Evolutionary conservation across 2,329 filamentous ascomycete genomes (phyloP), one percentile per base, ranked within the genome.

Genomic region (Calonectria leucothoes): DNA sequence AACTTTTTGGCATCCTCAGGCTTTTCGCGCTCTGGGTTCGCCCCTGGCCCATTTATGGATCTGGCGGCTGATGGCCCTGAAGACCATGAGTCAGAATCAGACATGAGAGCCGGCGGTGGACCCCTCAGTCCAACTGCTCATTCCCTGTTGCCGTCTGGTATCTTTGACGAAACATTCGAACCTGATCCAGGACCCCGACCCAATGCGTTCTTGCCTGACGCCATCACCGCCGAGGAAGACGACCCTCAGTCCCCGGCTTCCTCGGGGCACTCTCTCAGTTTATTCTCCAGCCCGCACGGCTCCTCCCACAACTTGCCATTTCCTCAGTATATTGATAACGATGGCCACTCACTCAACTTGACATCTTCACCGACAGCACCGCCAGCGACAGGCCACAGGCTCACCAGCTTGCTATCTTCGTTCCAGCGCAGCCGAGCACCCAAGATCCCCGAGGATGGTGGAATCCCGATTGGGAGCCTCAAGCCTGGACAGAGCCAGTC

Each of bases 101-200:
- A 93, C 23, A 84, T 93, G 6, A 90, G 91, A 71, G 88, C 88
- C 4, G 89, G 88, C 23, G 92, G 91, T 33, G 94, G 93, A 2
- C 93, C 93, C 1, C 90, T 96, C 82, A 96, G 94, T 78, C 94
- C 94, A 2, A 94, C 93, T 5, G 94, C 94, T 2, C 92, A 93
- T 33, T 90, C 93, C 20, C 87, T 96, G 4, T 85, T 97, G 20
- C 94, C 94, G 0, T 94, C 94, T 7, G 87, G 86, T n/a, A 89
- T 90, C 73, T 86, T 91, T 74, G 91, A 93, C 66, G 93, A 94
- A 76, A 82, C 77, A n/a, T 79, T 76, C 64, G 86, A 92, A 61
- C 88, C 92, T 48, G 92, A 93, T 20, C 85, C 87, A n/a, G 86
- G 77, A 45, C 42, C 65, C 23, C 65, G 69, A 3, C 73, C 72